Percentiles rank a stretch among this genome's conserved stretches.
These are phyloP conservation scores for Dactylellina haptotyla DNA, from an alignment of 2,329 filamentous ascomycete genomes.

Conservation along the genomic window DNA sequence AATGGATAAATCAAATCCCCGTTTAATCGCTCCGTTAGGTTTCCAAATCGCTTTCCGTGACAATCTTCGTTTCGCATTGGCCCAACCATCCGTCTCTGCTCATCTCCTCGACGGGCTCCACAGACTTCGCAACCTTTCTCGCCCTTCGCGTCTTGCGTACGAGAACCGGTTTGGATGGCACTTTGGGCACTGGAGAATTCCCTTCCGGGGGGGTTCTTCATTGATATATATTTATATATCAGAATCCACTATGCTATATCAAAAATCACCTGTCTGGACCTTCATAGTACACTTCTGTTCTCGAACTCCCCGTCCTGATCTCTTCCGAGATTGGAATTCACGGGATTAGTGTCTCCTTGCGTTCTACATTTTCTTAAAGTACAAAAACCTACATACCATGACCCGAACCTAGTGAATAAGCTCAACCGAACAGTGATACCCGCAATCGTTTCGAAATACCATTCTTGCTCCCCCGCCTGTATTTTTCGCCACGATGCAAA, in stretches of 20 bases:
- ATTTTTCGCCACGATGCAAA: too few species aligned
- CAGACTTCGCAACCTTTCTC: slow-evolving; percentile 50
- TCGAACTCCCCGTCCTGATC: slow-evolving; percentile 9
- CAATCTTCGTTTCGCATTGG: slow-evolving; percentile 32
- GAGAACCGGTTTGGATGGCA: slow-evolving; percentile 49
- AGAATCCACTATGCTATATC: slow-evolving; percentile 50
- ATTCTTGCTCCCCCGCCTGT: too few species aligned
- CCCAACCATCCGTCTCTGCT: slow-evolving; percentile 50
- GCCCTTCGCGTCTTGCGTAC: slow-evolving; percentile 47
- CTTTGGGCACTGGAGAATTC: slow-evolving; percentile 3
- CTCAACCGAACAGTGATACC: too few species aligned
- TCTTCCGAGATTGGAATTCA: slow-evolving; percentile 14
- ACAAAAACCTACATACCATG: neutral
- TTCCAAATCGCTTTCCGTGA: neutral
- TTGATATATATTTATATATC: neutral
- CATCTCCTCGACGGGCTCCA: neutral
- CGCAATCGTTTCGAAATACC: too few species aligned
- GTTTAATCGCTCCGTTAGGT: too few species aligned
- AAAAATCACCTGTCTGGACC: slow-evolving; percentile 50
- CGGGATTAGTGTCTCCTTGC: slow-evolving; percentile 56
- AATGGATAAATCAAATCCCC: too few species aligned
- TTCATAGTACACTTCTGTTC: slow-evolving; percentile 56
- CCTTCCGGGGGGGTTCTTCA: slow-evolving; percentile 24
- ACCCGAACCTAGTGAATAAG: neutral
- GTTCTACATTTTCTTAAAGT: slow-evolving; percentile 53